Evolutionary conservation across 2,329 filamentous ascomycete species (phyloP).

Genomic region (Truncatella angustata): DNA sequence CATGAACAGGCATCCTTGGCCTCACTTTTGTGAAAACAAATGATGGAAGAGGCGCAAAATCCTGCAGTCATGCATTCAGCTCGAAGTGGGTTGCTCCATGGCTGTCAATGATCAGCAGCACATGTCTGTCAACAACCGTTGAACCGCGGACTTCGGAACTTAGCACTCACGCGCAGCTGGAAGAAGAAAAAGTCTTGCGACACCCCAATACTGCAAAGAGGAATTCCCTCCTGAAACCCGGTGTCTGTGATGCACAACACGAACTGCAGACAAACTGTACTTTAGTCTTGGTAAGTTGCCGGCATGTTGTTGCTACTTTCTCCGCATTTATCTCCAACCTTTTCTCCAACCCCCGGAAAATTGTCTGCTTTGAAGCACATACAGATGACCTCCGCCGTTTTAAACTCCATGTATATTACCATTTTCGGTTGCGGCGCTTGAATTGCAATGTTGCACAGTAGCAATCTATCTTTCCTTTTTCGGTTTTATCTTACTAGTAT

Average conservation of each 20-base stretch:
- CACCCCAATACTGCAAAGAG: no score
- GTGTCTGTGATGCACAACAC: no score
- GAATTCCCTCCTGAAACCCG: no score
- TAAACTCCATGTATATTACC: background rate
- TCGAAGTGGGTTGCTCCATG: background rate
- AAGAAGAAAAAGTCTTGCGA: no score
- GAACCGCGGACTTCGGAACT: background rate
- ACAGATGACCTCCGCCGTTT: background rate
- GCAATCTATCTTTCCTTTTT: no score
- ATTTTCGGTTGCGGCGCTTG: background rate
- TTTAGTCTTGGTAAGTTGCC: background rate
- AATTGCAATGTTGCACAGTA: background rate
- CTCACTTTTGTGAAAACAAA: background rate
- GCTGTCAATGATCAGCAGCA: background rate
- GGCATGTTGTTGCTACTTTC: background rate
- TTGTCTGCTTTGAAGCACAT: background rate
- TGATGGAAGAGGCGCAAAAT: constrained; percentile 5
- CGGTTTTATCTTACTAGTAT: no score
- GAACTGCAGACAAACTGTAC: no score
- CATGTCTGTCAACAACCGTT: background rate
- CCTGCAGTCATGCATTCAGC: background rate
- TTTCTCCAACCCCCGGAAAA: background rate
- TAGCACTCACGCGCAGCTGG: background rate
- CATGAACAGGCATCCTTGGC: no score
- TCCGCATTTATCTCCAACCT: background rate